These are phyloP conservation scores for Aspergillus heteromorphus DNA, from an alignment of 495 filamentous ascomycete genomes.

Conservation along the genomic window DNA sequence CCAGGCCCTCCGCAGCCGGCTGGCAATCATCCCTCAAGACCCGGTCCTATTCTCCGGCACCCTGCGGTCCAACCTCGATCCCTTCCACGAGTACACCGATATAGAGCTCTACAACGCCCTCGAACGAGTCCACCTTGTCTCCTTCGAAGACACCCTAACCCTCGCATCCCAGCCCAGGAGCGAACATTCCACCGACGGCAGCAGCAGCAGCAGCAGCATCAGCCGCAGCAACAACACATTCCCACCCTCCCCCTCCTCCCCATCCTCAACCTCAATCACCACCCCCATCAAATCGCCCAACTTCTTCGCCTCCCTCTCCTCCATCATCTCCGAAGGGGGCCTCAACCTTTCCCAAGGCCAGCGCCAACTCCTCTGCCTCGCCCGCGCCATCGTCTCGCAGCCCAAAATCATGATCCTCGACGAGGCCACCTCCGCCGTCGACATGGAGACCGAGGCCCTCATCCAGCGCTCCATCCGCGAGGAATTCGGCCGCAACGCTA, in stretches of 20 bases:
- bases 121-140: constrained; percentile 68
- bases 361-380: constrained; percentile 81
- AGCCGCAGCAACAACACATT: too few relatives aligned
- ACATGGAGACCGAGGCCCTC: constrained; percentile 76
- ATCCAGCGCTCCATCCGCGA: constrained; percentile 80
- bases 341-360: constrained; percentile 83
- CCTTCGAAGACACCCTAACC: constrained; percentile 32
- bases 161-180: constrained; percentile 29
- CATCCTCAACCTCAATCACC: constrained; percentile 18
- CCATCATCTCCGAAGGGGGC: constrained; percentile 68
- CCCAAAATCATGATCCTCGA: constrained; percentile 86
- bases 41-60: constrained; percentile 86
- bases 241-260: constrained; percentile 23
- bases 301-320: constrained; percentile 53
- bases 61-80: constrained; percentile 74
- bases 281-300: constrained; percentile 49
- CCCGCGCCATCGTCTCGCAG: constrained; percentile 73
- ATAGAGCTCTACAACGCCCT: constrained; percentile 68
- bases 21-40: constrained; percentile 84
- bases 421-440: constrained; percentile 84
- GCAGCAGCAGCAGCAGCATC: too few relatives aligned
- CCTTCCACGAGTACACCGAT: constrained; percentile 69
- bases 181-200: constrained; percentile 15
- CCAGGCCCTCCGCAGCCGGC: constrained; percentile 63
- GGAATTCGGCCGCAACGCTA: constrained; percentile 64